Percentiles rank a stretch among this genome's conserved stretches.
Evolutionary conservation across 1,139 yeast species (phyloP).

Genomic region (Yarrowia galli): DNA sequence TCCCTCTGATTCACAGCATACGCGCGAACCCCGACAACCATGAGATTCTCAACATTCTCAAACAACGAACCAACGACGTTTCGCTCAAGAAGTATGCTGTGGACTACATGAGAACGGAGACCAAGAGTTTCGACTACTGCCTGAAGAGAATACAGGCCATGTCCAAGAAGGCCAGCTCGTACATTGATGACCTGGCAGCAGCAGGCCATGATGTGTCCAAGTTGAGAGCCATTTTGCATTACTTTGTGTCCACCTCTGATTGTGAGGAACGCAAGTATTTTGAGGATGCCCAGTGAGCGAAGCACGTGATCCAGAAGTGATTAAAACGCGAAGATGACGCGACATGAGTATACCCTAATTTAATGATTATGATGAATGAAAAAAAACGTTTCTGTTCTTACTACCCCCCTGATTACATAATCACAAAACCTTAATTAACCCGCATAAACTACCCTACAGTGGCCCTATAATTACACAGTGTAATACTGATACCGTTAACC

Average conservation of each 20-base stretch:
- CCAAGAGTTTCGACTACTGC: slow-evolving; percentile 57
- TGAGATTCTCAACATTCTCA: slow-evolving; percentile 55
- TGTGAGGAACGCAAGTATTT: slow-evolving; percentile 31
- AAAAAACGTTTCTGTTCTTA: too few species aligned
- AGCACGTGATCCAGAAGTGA: too few species aligned
- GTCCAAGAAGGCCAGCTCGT: slow-evolving; percentile 19
- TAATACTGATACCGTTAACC: neutral
- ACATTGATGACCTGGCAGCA: slow-evolving; percentile 20
- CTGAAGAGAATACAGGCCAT: slow-evolving; percentile 26
- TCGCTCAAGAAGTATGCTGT: slow-evolving; percentile 60
- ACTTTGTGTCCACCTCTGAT: slow-evolving; percentile 14
- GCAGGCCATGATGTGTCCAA: slow-evolving; percentile 25
- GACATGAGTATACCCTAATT: too few species aligned
- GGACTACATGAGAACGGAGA: slow-evolving; percentile 53
- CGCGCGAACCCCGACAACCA: slow-evolving; percentile 51
- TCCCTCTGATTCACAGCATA: slow-evolving; percentile 78
- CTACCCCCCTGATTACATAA: neutral
- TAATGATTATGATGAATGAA: too few species aligned
- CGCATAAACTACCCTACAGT: slow-evolving; percentile 17
- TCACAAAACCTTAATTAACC: neutral
- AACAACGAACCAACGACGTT: slow-evolving; percentile 52
- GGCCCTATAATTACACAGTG: neutral
- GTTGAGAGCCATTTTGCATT: slow-evolving; percentile 29
- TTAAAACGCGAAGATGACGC: too few species aligned
- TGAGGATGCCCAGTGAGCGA: slow-evolving; percentile 1